phyloP scores from a whole-genome alignment of 2,329 filamentous ascomycete genomes.

The Cytospora piceicola region DNA sequence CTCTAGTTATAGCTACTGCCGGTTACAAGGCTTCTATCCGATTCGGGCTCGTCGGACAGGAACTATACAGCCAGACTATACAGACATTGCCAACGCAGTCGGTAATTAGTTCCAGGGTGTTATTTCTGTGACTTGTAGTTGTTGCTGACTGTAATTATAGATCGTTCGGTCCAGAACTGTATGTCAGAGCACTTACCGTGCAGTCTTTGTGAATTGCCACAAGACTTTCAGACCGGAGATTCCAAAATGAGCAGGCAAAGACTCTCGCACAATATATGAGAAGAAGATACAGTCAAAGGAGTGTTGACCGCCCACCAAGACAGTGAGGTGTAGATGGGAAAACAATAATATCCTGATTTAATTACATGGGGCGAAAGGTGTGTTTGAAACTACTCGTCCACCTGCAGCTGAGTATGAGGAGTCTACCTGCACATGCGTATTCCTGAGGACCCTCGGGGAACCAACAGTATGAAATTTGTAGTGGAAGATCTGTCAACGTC shows the following conservation, averaged over 20 bases:
- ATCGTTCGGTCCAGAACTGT: not conserved
- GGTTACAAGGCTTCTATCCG: not conserved
- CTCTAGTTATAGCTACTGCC: not conserved
- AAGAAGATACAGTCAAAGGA: not conserved
- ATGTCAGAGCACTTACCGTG: not conserved
- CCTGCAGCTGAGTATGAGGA: no score
- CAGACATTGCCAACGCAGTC: not conserved
- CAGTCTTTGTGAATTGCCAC: no score
- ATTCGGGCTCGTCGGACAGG: not conserved
- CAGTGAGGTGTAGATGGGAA: not conserved
- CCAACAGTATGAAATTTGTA: no score
- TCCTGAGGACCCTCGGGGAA: no score
- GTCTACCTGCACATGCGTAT: no score
- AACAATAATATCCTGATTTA: no score
- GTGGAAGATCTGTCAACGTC: no score
- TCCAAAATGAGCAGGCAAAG: no score
- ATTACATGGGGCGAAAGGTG: no score
- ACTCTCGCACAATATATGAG: not conserved
- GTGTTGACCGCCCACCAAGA: not conserved
- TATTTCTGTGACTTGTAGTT: not conserved
- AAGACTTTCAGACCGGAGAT: no score
- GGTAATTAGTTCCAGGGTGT: not conserved
- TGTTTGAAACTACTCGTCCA: no score
- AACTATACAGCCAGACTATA: not conserved
- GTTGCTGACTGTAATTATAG: not conserved